These are phyloP conservation scores for Phytophthora sp. DNA, from an alignment of 352 stramenopile species.

Conservation along the genomic window DNA sequence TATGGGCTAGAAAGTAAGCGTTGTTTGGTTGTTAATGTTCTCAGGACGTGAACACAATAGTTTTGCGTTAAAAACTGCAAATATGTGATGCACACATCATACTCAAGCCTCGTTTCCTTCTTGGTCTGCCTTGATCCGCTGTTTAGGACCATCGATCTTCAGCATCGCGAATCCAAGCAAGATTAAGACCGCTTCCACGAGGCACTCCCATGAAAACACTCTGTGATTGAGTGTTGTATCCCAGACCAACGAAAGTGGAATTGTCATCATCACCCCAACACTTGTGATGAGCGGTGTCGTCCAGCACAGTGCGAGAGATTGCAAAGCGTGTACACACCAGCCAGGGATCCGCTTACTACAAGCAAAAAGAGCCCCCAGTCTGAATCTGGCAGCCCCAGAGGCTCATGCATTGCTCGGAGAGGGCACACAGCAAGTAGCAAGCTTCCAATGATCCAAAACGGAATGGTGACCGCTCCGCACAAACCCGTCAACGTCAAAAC, in stretches of 20 bases:
- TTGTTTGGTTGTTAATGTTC: no score
- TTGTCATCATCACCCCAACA: background rate
- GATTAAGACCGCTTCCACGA: background rate
- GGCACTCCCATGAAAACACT: background rate
- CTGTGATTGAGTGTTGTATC: background rate
- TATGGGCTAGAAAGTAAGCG: background rate
- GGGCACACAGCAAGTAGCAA: background rate
- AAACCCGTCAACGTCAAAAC: background rate
- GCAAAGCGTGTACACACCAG: no score
- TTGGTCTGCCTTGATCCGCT: no score
- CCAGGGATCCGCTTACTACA: no score
- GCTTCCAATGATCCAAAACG: background rate
- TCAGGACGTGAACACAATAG: no score
- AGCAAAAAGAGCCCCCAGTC: no score
- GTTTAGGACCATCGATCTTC: no score
- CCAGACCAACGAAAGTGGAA: background rate
- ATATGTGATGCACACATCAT: no score
- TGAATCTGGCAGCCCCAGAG: no score
- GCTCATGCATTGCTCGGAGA: no score
- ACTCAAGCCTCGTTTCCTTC: no score
- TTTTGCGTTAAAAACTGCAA: no score
- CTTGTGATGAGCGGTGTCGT: background rate
- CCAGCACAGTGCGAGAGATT: background rate
- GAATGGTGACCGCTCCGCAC: background rate
- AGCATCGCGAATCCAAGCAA: background rate